phyloP scores from a whole-genome alignment of 257 asterid species.

The Leptodermis oblonga region DNA sequence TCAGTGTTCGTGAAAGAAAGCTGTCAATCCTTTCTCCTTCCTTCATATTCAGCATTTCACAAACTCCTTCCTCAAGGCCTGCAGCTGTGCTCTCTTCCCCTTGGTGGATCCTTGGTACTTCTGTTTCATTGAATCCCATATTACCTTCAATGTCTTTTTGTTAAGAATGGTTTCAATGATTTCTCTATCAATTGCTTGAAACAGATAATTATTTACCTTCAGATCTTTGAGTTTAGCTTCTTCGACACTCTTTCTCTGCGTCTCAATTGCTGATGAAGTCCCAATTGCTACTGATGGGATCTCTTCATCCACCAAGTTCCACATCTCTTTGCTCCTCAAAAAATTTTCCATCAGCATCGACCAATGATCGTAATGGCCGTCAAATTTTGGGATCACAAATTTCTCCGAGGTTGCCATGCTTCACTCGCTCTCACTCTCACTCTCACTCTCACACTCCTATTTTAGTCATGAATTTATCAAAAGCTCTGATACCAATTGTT shows the following conservation, averaged over 20 bases:
- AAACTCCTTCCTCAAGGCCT: slow-evolving; percentile 11
- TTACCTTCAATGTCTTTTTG: not conserved
- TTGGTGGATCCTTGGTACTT: slow-evolving; percentile 5
- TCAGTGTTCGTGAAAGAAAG: slow-evolving; percentile 12
- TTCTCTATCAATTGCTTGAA: slow-evolving; percentile 7
- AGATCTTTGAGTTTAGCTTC: not conserved
- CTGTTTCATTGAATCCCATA: too few species aligned
- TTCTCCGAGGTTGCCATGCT: too few species aligned
- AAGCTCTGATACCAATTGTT: not conserved
- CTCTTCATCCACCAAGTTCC: not conserved
- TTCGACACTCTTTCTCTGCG: not conserved
- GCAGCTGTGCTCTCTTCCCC: slow-evolving; percentile 15
- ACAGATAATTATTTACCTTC: slow-evolving; percentile 8
- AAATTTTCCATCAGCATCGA: not conserved
- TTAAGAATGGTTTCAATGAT: slow-evolving; percentile 8
- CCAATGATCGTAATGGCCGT: not conserved
- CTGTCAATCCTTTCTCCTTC: slow-evolving; percentile 15
- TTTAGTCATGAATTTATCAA: not conserved
- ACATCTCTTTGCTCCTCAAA: not conserved
- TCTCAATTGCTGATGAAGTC: not conserved
- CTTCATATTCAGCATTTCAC: slow-evolving; percentile 15
- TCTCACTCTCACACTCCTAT: too few species aligned
- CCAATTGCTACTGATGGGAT: not conserved
- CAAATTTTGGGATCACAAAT: too few species aligned
- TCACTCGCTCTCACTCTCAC: too few species aligned